These are phyloP conservation scores for Ophiognomonia clavigignenti-juglandacearum DNA, from an alignment of 2,329 filamentous ascomycete species.

Conservation along the genomic window DNA sequence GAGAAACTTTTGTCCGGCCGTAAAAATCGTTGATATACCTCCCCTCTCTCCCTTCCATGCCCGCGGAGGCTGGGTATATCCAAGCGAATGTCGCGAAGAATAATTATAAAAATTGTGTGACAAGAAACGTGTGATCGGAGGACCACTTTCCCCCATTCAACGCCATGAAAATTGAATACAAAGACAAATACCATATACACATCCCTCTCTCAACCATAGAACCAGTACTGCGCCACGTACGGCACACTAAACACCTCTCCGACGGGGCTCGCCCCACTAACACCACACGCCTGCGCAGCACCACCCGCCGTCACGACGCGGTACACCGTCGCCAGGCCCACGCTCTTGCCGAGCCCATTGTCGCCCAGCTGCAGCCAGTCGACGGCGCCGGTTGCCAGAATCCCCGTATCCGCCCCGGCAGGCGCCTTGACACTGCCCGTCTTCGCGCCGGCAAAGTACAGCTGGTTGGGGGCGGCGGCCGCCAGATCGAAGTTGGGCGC, in stretches of 20 bases:
- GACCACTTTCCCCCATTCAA: neutral
- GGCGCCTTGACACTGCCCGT: slow-evolving; percentile 52
- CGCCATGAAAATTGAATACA: no score
- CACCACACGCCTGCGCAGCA: slow-evolving; percentile 35
- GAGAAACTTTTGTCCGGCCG: no score
- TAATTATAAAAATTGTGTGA: neutral
- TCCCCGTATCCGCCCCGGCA: slow-evolving; percentile 37
- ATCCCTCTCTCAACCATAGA: slow-evolving; percentile 33
- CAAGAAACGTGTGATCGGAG: neutral
- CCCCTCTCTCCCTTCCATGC: neutral
- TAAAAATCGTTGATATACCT: no score
- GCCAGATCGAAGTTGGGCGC: slow-evolving; percentile 57
- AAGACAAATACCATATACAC: no score
- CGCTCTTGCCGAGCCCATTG: slow-evolving; percentile 20
- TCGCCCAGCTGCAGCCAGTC: slow-evolving; percentile 46
- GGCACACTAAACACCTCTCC: slow-evolving; percentile 41
- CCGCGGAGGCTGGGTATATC: slow-evolving; percentile 1
- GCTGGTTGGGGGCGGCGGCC: slow-evolving; percentile 25
- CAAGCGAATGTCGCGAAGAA: neutral
- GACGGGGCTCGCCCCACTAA: slow-evolving; percentile 31
- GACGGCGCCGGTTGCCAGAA: slow-evolving; percentile 46
- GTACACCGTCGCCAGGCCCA: slow-evolving; percentile 41
- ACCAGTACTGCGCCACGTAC: slow-evolving; percentile 56
- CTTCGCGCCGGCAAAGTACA: slow-evolving; percentile 39
- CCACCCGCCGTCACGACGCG: slow-evolving; percentile 53